phyloP scores from a whole-genome alignment of 306 rosid species.

The Gleditsia sinensis region DNA sequence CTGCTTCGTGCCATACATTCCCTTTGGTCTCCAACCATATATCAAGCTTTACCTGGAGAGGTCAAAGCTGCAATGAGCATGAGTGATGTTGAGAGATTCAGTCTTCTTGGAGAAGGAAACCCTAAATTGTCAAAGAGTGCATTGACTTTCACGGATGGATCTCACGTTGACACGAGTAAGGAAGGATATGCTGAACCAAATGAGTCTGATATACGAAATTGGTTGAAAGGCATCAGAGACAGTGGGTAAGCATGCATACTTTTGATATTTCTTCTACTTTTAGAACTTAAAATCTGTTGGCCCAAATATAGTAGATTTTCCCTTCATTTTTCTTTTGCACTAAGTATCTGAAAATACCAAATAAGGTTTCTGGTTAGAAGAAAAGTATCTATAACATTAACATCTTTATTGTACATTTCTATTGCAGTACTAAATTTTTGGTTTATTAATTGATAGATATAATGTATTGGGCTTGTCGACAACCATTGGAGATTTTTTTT shows the following conservation, averaged over 20 bases:
- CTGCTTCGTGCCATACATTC: conserved; percentile 82
- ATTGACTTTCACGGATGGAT: conserved; percentile 48
- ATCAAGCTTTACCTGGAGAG: conserved; percentile 78
- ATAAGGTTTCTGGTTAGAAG: conserved; percentile 22
- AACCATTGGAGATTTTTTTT: conserved; percentile 81
- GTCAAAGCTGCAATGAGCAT: conserved; percentile 83
- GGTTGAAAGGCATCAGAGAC: conserved; percentile 95
- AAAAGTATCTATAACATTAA: conserved; percentile 26
- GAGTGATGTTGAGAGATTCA: conserved; percentile 73
- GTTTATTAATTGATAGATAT: conserved; percentile 56
- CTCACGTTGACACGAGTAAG: conserved; percentile 52
- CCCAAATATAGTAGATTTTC: conserved; percentile 6
- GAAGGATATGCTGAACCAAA: conserved; percentile 72
- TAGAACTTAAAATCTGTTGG: conserved; percentile 5
- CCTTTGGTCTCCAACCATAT: conserved; percentile 86
- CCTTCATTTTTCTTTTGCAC: no score
- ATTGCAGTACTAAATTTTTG: conserved; percentile 27
- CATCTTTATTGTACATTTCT: conserved; percentile 22
- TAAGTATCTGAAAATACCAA: conserved; percentile 27
- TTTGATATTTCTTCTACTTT: conserved; percentile 17
- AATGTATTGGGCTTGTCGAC: conserved; percentile 91
- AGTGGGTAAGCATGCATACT: conserved; percentile 67
- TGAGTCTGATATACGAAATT: conserved; percentile 80
- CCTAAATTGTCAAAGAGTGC: conserved; percentile 67
- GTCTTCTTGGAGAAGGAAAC: conserved; percentile 94